A percentile compares a stretch with the other conserved stretches of the same genome.
Conservation (phyloP, 2,329 filamentous ascomycete genomes). For the Colletotrichum ledebouriae region DNA sequence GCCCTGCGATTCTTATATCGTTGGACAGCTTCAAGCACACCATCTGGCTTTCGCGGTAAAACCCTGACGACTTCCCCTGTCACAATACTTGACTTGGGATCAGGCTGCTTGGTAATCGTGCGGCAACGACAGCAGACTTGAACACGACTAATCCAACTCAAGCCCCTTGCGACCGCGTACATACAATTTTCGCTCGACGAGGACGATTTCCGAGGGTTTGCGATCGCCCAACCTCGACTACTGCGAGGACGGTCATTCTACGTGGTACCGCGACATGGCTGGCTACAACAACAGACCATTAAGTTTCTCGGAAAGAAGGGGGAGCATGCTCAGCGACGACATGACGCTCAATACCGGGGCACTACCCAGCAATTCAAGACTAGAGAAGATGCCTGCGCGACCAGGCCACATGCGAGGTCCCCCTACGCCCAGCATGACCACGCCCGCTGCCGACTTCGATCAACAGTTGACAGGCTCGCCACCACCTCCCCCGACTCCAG, state of each 20-base stretch:
- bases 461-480: constrained; percentile 72
- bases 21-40: not conserved
- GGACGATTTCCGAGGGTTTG: not conserved
- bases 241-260: not conserved
- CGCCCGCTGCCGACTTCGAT: constrained; percentile 73
- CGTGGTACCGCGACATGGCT: constrained; percentile 52
- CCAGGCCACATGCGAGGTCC: constrained; percentile 66
- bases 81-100: not conserved
- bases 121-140: constrained; percentile 18
- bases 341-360: constrained; percentile 66
- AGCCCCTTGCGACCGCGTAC: not conserved
- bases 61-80: not conserved
- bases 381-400: constrained; percentile 68
- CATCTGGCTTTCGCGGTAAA: not conserved
- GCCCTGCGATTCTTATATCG: not conserved
- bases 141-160: not conserved
- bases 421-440: constrained; percentile 76
- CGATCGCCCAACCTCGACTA: not conserved
- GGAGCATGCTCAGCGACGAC: constrained; percentile 70
- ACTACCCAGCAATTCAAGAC: constrained; percentile 58
- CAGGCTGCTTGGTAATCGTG: constrained; percentile 5
- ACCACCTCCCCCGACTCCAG: constrained; percentile 74
- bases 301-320: constrained; percentile 73
- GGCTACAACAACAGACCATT: constrained; percentile 61
- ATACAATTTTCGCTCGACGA: not conserved